Evolutionary conservation across 257 asterid genomes (phyloP).

Genomic region (Phtheirospermum japonicum): DNA sequence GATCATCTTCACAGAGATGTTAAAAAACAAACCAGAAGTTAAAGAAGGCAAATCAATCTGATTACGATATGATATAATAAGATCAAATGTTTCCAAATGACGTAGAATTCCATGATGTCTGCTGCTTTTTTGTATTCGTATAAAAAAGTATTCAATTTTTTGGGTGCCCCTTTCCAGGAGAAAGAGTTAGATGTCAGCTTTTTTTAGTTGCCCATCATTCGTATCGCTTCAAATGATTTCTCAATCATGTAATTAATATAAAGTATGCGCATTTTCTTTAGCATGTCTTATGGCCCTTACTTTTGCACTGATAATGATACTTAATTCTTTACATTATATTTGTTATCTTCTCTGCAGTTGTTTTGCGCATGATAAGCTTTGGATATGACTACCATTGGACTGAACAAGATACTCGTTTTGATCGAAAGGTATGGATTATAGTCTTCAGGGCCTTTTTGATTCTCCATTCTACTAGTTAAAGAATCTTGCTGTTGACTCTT

Average conservation of each 20-base stretch:
- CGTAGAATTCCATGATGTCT: background rate
- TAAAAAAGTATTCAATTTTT: slow-evolving; percentile 20
- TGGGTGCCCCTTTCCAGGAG: slow-evolving; percentile 12
- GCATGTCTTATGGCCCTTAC: slow-evolving; percentile 5
- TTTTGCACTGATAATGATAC: slow-evolving; percentile 13
- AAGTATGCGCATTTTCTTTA: slow-evolving; percentile 13
- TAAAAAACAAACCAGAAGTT: background rate
- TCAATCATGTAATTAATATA: slow-evolving; percentile 22
- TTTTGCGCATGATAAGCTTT: slow-evolving; percentile 94
- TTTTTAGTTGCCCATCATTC: slow-evolving; percentile 13
- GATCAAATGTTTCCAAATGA: background rate
- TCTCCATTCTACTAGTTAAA: slow-evolving; percentile 15
- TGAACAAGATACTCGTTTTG: slow-evolving; percentile 49
- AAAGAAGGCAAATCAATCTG: background rate
- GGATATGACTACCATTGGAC: slow-evolving; percentile 95
- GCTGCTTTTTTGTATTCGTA: background rate
- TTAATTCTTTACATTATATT: slow-evolving; percentile 18
- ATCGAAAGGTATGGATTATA: slow-evolving; percentile 58
- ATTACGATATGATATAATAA: background rate
- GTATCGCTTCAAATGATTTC: background rate
- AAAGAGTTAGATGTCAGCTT: slow-evolving; percentile 21
- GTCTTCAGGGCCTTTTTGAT: slow-evolving; percentile 10
- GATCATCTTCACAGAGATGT: background rate
- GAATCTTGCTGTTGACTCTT: slow-evolving; percentile 1
- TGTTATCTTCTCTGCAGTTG: slow-evolving; percentile 53